These are phyloP conservation scores for Lasiodiplodia sp. DNA, from an alignment of 2,329 filamentous ascomycete species.

Conservation along the genomic window DNA sequence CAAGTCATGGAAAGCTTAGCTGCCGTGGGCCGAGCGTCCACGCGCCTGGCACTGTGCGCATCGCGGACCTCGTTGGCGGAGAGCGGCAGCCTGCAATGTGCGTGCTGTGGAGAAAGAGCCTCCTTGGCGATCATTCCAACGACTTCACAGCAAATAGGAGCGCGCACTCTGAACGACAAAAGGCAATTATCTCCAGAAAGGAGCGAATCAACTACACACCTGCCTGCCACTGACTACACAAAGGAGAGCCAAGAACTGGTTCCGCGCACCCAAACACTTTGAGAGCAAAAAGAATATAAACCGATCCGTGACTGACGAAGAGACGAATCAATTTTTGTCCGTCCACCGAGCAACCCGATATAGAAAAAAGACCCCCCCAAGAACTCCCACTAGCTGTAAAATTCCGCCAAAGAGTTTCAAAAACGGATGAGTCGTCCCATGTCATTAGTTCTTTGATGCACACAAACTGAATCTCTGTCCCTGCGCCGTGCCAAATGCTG, in stretches of 20 bases:
- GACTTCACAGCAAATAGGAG: background rate
- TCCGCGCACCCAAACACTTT: conserved; percentile 18
- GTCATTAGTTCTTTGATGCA: conserved; percentile 32
- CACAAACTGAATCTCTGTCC: conserved; percentile 34
- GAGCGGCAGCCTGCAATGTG: conserved; percentile 11
- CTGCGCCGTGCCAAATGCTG: conserved; percentile 52
- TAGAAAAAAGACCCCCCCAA: conserved; percentile 25
- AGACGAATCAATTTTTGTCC: conserved; percentile 27
- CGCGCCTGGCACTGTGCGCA: conserved; percentile 20
- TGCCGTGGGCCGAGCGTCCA: background rate
- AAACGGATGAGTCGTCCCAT: conserved; percentile 31
- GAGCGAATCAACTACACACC: conserved; percentile 26
- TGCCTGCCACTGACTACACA: conserved; percentile 11
- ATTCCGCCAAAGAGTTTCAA: conserved; percentile 29
- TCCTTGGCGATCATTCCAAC: conserved; percentile 15
- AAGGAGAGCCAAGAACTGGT: conserved; percentile 16
- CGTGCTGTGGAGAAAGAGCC: conserved; percentile 7
- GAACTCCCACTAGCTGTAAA: conserved; percentile 29
- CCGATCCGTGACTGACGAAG: conserved; percentile 22
- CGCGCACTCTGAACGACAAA: conserved; percentile 5
- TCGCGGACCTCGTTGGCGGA: background rate
- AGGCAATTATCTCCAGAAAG: conserved; percentile 28
- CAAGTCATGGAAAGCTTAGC: conserved; percentile 7
- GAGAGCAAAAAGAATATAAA: conserved; percentile 14
- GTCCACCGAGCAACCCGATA: conserved; percentile 23